These are phyloP conservation scores for Colletotrichum tanaceti DNA, from an alignment of 2,329 filamentous ascomycete species.

Conservation along the genomic window DNA sequence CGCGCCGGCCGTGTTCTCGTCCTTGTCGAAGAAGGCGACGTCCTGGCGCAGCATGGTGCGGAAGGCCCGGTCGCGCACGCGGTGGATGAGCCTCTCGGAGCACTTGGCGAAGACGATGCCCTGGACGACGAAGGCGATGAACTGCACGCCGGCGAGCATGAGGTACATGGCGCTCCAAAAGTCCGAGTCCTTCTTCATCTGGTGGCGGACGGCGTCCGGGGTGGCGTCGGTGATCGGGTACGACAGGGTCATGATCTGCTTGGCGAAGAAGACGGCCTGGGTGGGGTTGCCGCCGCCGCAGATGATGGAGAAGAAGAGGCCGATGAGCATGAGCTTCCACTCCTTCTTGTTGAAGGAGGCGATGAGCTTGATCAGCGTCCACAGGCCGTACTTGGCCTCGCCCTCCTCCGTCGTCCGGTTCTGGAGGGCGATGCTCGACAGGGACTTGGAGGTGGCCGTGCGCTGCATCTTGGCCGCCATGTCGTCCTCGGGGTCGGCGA, in stretches of 20 bases:
- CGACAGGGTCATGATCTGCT: slow-evolving; percentile 81
- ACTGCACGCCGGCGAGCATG: slow-evolving; percentile 81
- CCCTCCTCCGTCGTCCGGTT: slow-evolving; percentile 63
- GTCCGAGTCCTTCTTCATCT: slow-evolving; percentile 76
- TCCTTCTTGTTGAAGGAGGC: slow-evolving; percentile 82
- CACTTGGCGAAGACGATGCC: slow-evolving; percentile 84
- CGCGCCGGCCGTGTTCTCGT: slow-evolving; percentile 89
- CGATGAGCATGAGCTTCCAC: slow-evolving; percentile 76
- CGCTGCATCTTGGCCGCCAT: slow-evolving; percentile 68
- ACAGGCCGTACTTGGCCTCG: slow-evolving; percentile 73
- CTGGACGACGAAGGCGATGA: slow-evolving; percentile 75
- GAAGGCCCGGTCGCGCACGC: slow-evolving; percentile 86
- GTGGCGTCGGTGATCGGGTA: slow-evolving; percentile 59
- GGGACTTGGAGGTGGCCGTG: slow-evolving; percentile 66
- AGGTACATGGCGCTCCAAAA: slow-evolving; percentile 93
- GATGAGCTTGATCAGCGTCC: slow-evolving; percentile 82
- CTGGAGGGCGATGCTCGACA: slow-evolving; percentile 78
- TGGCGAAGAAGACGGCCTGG: slow-evolving; percentile 86
- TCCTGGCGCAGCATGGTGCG: slow-evolving; percentile 91
- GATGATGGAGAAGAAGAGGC: slow-evolving; percentile 78
- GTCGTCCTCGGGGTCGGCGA: slow-evolving; percentile 71
- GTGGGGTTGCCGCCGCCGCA: slow-evolving; percentile 84
- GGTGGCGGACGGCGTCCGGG: slow-evolving; percentile 49
- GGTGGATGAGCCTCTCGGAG: slow-evolving; percentile 86
- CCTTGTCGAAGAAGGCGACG: slow-evolving; percentile 88